These are phyloP conservation scores for Toxicodendron radicans DNA, from an alignment of 345 rosid genomes.

Conservation along the genomic window DNA sequence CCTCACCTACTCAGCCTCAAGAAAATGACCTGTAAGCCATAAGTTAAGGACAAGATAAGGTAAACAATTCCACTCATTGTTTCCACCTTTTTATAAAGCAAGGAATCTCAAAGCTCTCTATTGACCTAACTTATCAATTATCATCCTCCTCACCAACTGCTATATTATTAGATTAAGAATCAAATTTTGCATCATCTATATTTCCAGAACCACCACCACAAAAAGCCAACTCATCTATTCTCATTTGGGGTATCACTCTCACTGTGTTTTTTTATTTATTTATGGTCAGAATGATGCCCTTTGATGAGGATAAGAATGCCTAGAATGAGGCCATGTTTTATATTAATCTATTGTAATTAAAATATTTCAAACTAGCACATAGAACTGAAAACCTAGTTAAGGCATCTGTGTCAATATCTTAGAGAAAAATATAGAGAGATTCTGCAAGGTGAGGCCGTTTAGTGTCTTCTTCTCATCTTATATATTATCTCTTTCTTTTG, in stretches of 20 bases:
- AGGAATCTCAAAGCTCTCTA: slow-evolving; percentile 19
- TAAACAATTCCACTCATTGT: slow-evolving; percentile 10
- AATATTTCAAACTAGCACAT: background rate
- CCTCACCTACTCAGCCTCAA: slow-evolving; percentile 30
- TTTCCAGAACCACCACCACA: slow-evolving; percentile 18
- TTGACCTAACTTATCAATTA: slow-evolving; percentile 14
- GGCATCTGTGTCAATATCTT: background rate
- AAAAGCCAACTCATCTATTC: slow-evolving; percentile 27
- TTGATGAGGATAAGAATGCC: slow-evolving; percentile 31
- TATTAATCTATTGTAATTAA: background rate
- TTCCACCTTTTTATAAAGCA: background rate
- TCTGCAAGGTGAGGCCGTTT: too few relatives aligned
- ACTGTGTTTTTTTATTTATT: background rate
- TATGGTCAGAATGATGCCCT: slow-evolving; percentile 4
- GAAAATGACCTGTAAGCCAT: slow-evolving; percentile 16
- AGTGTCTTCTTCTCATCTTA: too few relatives aligned
- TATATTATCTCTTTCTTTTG: too few relatives aligned
- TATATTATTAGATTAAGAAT: slow-evolving; percentile 1
- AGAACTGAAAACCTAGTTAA: background rate
- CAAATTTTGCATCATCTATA: slow-evolving; percentile 12
- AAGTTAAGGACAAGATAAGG: slow-evolving; percentile 32
- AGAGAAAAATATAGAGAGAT: background rate
- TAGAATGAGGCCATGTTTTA: background rate
- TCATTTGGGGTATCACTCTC: background rate
- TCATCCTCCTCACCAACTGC: background rate